Percentiles rank a stretch among this genome's conserved stretches.
phyloP scores from a whole-genome alignment of 768 basidiomycete genomes.

The Auricularia heimuer region DNA sequence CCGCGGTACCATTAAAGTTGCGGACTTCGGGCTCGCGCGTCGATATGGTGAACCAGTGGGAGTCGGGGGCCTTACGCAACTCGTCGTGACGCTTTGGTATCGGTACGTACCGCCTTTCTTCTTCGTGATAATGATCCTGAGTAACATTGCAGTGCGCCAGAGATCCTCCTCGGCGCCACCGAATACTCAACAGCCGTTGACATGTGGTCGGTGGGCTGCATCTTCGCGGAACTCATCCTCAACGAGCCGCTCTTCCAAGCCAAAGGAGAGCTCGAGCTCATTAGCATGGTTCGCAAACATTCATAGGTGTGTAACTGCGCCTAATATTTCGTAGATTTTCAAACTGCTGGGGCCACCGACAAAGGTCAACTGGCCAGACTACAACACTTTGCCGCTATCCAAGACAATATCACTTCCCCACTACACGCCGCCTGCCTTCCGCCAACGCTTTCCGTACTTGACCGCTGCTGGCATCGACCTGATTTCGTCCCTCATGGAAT shows the following conservation, averaged over 20 bases:
- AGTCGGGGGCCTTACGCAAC: constrained; percentile 92
- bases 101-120: constrained; percentile 45
- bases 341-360: constrained; percentile 93
- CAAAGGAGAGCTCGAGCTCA: constrained; percentile 86
- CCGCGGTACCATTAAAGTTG: constrained; percentile 95
- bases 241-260: constrained; percentile 97
- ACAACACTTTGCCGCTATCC: constrained; percentile 63
- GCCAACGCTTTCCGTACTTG: constrained; percentile 79
- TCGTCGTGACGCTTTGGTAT: constrained; percentile 99
- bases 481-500: constrained; percentile 69
- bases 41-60: constrained; percentile 95
- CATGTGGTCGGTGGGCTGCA: constrained; percentile 98
- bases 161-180: constrained; percentile 86
- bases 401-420: constrained; percentile 70
- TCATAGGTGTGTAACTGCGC: neutral
- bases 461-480: constrained; percentile 79
- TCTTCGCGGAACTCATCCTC: constrained; percentile 90
- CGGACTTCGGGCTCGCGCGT: constrained; percentile 93
- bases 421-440: constrained; percentile 64
- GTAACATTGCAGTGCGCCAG: constrained; percentile 61
- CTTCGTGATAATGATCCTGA: constrained; percentile 10
- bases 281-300: constrained; percentile 47
- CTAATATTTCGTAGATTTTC: constrained; percentile 49
- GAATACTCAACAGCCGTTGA: constrained; percentile 94
- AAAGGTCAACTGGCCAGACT: constrained; percentile 77